Evolutionary conservation across 345 rosid species (phyloP).

Genomic region (Salix suchowensis): DNA sequence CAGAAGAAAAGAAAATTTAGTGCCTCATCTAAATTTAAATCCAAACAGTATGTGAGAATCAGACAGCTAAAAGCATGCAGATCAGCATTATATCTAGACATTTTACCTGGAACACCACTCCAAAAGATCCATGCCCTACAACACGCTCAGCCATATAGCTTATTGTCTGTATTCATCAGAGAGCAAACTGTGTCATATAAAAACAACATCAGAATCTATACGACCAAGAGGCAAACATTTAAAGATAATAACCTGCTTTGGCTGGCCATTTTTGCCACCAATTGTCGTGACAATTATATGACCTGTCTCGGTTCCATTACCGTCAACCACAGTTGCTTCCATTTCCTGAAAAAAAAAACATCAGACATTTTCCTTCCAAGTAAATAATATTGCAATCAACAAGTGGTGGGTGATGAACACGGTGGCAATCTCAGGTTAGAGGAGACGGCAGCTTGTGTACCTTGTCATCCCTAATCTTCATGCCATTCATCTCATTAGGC

Average conservation of each 20-base stretch:
- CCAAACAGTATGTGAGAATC: background rate
- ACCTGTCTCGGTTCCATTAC: constrained; percentile 79
- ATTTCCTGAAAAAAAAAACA: constrained; percentile 45
- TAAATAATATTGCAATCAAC: background rate
- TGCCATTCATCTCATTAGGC: constrained; percentile 81
- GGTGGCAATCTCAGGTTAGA: background rate
- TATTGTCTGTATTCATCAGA: constrained; percentile 48
- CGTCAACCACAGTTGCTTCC: constrained; percentile 85
- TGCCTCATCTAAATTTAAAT: background rate
- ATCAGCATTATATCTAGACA: background rate
- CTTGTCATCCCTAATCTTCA: constrained; percentile 91
- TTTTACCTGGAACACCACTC: constrained; percentile 85
- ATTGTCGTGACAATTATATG: constrained; percentile 81
- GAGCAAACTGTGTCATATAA: background rate
- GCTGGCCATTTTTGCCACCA: constrained; percentile 76
- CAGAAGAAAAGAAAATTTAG: background rate
- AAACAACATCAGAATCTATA: background rate
- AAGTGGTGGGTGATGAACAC: background rate
- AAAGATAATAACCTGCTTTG: constrained; percentile 56
- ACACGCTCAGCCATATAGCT: constrained; percentile 98
- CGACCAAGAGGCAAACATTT: background rate
- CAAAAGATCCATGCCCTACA: constrained; percentile 95
- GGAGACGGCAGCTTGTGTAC: constrained; percentile 22
- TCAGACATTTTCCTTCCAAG: constrained; percentile 1
- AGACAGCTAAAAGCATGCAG: background rate